Conservation (phyloP, 495 filamentous ascomycete genomes). For the Astrothelium macrocarpum region DNA sequence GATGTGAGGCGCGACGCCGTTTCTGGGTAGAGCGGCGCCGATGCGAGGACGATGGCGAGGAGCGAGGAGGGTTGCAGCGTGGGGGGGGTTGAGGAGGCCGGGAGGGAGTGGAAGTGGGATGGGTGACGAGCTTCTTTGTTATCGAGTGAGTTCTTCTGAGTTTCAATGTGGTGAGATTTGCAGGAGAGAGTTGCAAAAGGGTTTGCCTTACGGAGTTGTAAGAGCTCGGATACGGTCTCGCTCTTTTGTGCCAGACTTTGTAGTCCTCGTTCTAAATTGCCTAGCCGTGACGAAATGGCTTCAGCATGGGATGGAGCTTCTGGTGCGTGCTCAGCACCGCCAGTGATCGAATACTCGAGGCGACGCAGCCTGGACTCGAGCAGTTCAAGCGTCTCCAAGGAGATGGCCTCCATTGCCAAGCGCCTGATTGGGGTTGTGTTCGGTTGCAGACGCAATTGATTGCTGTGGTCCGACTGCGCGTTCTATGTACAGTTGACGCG, state of each 20-base stretch:
- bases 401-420: constrained; percentile 24
- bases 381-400: constrained; percentile 57
- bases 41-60: constrained; percentile 63
- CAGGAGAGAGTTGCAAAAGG: constrained; percentile 7
- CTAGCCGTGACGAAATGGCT: constrained; percentile 38
- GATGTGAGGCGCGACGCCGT: constrained; percentile 73
- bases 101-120: constrained; percentile 45
- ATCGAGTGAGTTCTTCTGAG: constrained; percentile 16
- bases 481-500: too few relatives aligned
- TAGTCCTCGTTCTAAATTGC: constrained; percentile 46
- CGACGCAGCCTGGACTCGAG: constrained; percentile 67
- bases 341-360: constrained; percentile 65
- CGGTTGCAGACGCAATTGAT: neutral
- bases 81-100: constrained; percentile 9
- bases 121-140: constrained; percentile 46
- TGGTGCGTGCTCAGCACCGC: constrained; percentile 31
- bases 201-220: constrained; percentile 18
- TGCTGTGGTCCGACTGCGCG: neutral
- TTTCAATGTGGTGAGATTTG: constrained; percentile 15
- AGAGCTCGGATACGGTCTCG: constrained; percentile 17
- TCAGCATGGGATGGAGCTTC: constrained; percentile 3
- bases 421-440: neutral
- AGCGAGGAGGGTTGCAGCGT: constrained; percentile 31
- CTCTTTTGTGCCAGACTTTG: constrained; percentile 37
- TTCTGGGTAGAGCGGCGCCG: constrained; percentile 62